These are phyloP conservation scores for Malus hybrid DNA, from an alignment of 331 rosid species.

Conservation along the genomic window DNA sequence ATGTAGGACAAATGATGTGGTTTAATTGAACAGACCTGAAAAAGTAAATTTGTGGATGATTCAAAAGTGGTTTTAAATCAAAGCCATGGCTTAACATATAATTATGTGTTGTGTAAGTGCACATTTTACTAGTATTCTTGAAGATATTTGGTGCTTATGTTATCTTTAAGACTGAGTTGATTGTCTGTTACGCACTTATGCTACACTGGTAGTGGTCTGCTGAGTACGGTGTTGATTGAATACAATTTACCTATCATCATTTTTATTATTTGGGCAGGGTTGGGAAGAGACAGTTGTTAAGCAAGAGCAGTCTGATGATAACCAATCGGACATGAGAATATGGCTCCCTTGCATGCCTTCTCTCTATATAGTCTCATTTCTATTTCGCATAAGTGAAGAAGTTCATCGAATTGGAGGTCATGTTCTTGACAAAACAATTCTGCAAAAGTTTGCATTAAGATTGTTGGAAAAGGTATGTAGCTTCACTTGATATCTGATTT, in stretches of 20 bases:
- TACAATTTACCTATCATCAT: slow-evolving; percentile 1
- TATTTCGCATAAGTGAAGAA: slow-evolving; percentile 82
- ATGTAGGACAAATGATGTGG: neutral
- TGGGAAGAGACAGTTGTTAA: slow-evolving; percentile 89
- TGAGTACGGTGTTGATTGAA: neutral
- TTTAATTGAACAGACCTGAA: neutral
- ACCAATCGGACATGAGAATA: slow-evolving; percentile 74
- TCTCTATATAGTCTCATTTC: slow-evolving; percentile 70
- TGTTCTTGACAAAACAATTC: slow-evolving; percentile 81
- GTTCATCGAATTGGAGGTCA: slow-evolving; percentile 97
- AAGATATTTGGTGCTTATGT: neutral
- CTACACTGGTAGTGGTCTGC: neutral
- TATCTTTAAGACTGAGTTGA: neutral
- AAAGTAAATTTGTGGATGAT: neutral
- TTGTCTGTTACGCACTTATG: neutral
- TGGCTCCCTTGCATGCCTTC: slow-evolving; percentile 97
- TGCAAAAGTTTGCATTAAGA: slow-evolving; percentile 69
- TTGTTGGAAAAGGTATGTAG: slow-evolving; percentile 66
- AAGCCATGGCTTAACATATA: neutral
- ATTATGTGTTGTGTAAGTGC: neutral
- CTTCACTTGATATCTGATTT: slow-evolving; percentile 6
- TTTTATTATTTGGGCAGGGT: slow-evolving; percentile 52
- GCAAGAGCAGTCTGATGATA: slow-evolving; percentile 78
- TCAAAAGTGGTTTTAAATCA: neutral
- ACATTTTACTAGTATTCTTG: neutral